phyloP scores from a whole-genome alignment of 1,284 basidiomycete species.

The Trichosporon sp. region DNA sequence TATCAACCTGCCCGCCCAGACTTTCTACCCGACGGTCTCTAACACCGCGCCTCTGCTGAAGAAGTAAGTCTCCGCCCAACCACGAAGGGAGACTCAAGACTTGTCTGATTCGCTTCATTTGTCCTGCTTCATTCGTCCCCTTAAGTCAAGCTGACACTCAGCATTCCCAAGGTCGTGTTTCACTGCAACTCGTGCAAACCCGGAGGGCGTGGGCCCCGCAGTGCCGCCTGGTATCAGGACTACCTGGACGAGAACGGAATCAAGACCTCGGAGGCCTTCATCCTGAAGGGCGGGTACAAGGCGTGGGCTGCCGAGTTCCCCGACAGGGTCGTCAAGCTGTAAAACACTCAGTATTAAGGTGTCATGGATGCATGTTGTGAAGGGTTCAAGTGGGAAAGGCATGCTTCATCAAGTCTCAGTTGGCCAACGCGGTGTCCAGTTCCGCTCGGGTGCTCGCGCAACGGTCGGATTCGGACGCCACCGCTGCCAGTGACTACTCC shows the following conservation, averaged over 20 bases:
- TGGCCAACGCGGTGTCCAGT: not conserved
- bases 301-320: slow-evolving; percentile 30
- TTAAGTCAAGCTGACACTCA: slow-evolving; percentile 16
- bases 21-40: slow-evolving; percentile 42
- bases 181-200: slow-evolving; percentile 47
- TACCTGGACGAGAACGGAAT: slow-evolving; percentile 35
- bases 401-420: not conserved
- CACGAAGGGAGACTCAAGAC: not conserved
- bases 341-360: not conserved
- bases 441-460: not conserved
- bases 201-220: slow-evolving; percentile 45
- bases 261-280: slow-evolving; percentile 31
- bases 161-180: slow-evolving; percentile 45
- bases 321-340: slow-evolving; percentile 28
- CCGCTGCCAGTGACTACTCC: not conserved
- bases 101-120: not conserved
- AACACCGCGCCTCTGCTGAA: slow-evolving; percentile 30
- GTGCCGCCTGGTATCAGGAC: slow-evolving; percentile 52
- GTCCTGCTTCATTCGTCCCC: too few species aligned
- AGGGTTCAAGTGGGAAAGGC: too few species aligned
- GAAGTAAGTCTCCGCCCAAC: slow-evolving; percentile 25
- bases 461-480: slow-evolving; percentile 11
- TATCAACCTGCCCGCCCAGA: slow-evolving; percentile 48
- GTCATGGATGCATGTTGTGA: not conserved
- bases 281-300: slow-evolving; percentile 51